Evolutionary conservation across 169 alveolate species (phyloP), one percentile per base, ranked within the genome.

Genomic region (Neospora caninum): DNA sequence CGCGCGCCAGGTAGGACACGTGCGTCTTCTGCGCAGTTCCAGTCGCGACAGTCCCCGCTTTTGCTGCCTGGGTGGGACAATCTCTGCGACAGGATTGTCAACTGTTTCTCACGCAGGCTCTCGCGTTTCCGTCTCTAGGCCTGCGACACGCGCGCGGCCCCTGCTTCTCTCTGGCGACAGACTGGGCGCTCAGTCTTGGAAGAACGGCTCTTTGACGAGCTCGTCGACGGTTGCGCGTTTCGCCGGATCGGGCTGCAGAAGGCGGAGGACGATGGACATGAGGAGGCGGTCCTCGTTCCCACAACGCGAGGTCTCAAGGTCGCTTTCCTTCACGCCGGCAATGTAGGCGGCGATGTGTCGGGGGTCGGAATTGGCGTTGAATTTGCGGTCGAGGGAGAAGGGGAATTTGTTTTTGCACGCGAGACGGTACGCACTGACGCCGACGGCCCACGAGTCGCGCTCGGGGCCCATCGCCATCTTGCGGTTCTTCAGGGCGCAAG

Each of bases 361-460:
- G 16, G 73, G 73, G 73, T 64, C 73, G 34, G 73, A 27, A 9
- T 64, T 64, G 4, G 73, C 73, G 73, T 27, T 27, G 73, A 64
- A 64, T 22, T 64, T 64, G 4, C 73, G 73, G 73, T 64, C 73
- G 73, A 64, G 73, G 34, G 20, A 29, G 73, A 64, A 64, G 73
- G 73, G 86, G 45, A 78, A 78, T 2, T n/a, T n/a, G 86, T n/a
- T 78, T 78, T n/a, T 38, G 45, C 86, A 78, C 20, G 45, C 45
- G 45, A 78, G 39, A n/a, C 39, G 39, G 42, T 36, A 78, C 39
- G 45, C 49, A 25, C 49, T 78, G 20, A 78, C 86, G 39, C 86
- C 86, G 29, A 78, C 49, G 1, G 86, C 86, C 86, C 86, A 78
- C 86, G 86, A n/a, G 86, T 78, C 86, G 27, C 45, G 39, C 45